A percentile compares a stretch with the other conserved stretches of the same genome.
These are phyloP conservation scores for Geotrichum macrosporum DNA, from an alignment of 1,139 yeast genomes.

Conservation along the genomic window DNA sequence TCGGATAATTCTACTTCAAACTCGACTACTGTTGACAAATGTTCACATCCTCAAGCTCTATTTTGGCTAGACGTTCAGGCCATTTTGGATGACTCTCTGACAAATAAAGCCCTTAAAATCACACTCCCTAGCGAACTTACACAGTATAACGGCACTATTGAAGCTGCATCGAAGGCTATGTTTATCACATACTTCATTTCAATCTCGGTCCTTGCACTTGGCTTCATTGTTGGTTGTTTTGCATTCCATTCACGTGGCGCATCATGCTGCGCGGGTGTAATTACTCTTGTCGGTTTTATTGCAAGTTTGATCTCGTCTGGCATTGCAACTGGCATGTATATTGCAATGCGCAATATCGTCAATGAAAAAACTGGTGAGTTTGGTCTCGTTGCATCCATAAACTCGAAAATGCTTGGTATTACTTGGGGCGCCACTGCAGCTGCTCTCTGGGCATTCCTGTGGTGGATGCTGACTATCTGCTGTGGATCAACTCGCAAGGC, in stretches of 20 bases:
- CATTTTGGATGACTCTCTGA: slow-evolving; percentile 45
- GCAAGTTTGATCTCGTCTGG: slow-evolving; percentile 38
- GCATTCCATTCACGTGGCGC: slow-evolving; percentile 39
- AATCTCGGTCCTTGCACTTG: slow-evolving; percentile 41
- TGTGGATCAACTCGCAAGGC: slow-evolving; percentile 38
- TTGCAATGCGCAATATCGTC: slow-evolving; percentile 40
- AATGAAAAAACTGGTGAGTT: slow-evolving; percentile 36
- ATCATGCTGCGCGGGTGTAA: slow-evolving; percentile 36
- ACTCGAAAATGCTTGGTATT: slow-evolving; percentile 39
- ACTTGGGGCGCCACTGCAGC: slow-evolving; percentile 47
- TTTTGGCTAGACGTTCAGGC: slow-evolving; percentile 60
- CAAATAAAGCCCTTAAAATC: slow-evolving; percentile 30
- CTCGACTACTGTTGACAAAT: slow-evolving; percentile 38
- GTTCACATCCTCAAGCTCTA: slow-evolving; percentile 42
- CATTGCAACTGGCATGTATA: slow-evolving; percentile 45
- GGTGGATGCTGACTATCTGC: slow-evolving; percentile 44
- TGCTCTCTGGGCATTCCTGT: slow-evolving; percentile 38
- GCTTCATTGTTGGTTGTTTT: slow-evolving; percentile 41
- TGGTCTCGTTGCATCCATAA: slow-evolving; percentile 43
- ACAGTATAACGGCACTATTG: slow-evolving; percentile 38
- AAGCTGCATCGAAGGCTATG: slow-evolving; percentile 43
- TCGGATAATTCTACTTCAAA: slow-evolving; percentile 30
- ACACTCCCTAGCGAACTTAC: slow-evolving; percentile 22
- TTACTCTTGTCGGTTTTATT: slow-evolving; percentile 31
- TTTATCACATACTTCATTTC: slow-evolving; percentile 48